Percentiles rank a stretch among this genome's conserved stretches.
phyloP scores from a whole-genome alignment of 169 alveolate species.

The Plasmodium gonderi region DNA sequence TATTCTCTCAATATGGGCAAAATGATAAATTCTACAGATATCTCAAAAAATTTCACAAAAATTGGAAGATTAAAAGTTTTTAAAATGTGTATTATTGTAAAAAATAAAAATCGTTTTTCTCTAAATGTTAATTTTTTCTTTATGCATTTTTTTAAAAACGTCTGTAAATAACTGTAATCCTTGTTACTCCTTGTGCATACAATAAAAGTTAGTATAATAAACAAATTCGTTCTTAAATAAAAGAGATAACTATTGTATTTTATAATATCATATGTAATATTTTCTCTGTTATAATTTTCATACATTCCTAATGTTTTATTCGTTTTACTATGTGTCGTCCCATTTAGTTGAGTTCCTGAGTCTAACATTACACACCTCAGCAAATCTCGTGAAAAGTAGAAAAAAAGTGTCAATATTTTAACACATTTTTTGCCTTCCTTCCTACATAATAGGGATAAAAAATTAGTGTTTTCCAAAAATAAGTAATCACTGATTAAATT shows the following conservation, averaged over 20 bases:
- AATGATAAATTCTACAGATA: constrained; percentile 9
- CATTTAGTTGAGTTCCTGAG: not conserved
- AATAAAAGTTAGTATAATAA: constrained; percentile 35
- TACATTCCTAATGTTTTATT: not conserved
- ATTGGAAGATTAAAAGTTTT: not conserved
- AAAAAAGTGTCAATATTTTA: constrained; percentile 37
- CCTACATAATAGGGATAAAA: not conserved
- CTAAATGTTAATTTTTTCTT: constrained; percentile 14
- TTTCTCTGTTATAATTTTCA: not conserved
- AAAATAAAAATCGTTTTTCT: constrained; percentile 62
- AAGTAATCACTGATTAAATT: constrained; percentile 53
- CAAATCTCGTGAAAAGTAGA: constrained; percentile 13
- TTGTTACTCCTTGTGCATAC: not conserved
- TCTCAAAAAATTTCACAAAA: constrained; percentile 14
- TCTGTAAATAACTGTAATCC: constrained; percentile 7
- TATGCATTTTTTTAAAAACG: constrained; percentile 24
- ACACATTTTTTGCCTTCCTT: constrained; percentile 25
- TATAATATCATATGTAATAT: not conserved
- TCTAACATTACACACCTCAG: not conserved
- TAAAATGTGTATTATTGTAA: constrained; percentile 14
- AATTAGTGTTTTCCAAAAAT: not conserved
- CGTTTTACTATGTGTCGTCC: not conserved
- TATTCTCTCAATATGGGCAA: constrained; percentile 33
- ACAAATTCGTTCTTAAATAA: constrained; percentile 46
- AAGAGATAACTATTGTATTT: constrained; percentile 24